phyloP scores from a whole-genome alignment of 805 yeast genomes.

The Debaryomyces prosopidis region DNA sequence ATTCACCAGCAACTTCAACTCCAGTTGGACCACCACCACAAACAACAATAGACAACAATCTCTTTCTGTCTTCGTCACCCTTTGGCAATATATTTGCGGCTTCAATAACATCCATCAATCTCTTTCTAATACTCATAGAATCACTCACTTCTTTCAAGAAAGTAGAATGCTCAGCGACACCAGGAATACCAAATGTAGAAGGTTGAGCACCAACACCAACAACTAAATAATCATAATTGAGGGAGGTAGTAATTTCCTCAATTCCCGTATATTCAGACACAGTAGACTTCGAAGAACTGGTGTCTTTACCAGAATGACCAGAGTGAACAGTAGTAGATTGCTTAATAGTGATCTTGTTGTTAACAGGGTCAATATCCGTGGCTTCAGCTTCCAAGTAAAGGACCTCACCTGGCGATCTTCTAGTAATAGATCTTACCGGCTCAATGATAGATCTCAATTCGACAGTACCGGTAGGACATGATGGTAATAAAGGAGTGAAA shows the following conservation, averaged over 20 bases:
- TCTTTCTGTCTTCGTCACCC: slow-evolving; percentile 75
- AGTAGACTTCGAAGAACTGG: slow-evolving; percentile 42
- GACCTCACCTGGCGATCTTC: slow-evolving; percentile 76
- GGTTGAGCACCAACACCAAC: slow-evolving; percentile 95
- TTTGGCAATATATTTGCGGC: slow-evolving; percentile 80
- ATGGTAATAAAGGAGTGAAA: slow-evolving; percentile 94
- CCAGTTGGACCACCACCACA: slow-evolving; percentile 99
- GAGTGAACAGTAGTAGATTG: slow-evolving; percentile 57
- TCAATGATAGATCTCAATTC: slow-evolving; percentile 90
- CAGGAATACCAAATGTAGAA: slow-evolving; percentile 92
- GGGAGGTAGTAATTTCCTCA: slow-evolving; percentile 46
- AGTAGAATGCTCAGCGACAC: slow-evolving; percentile 85
- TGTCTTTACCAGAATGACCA: slow-evolving; percentile 54
- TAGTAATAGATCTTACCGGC: slow-evolving; percentile 85
- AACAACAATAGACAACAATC: slow-evolving; percentile 84
- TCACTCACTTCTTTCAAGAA: slow-evolving; percentile 90
- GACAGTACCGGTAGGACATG: slow-evolving; percentile 92
- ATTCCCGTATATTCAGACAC: slow-evolving; percentile 40
- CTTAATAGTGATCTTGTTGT: slow-evolving; percentile 63
- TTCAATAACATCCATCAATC: slow-evolving; percentile 85
- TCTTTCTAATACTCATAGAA: slow-evolving; percentile 78
- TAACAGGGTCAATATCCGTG: slow-evolving; percentile 71
- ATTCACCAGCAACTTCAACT: slow-evolving; percentile 95
- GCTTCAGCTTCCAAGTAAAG: slow-evolving; percentile 90
- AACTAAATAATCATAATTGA: slow-evolving; percentile 79